Conservation (phyloP, 1,284 basidiomycete species). For the Ganoderma resinaceum region DNA sequence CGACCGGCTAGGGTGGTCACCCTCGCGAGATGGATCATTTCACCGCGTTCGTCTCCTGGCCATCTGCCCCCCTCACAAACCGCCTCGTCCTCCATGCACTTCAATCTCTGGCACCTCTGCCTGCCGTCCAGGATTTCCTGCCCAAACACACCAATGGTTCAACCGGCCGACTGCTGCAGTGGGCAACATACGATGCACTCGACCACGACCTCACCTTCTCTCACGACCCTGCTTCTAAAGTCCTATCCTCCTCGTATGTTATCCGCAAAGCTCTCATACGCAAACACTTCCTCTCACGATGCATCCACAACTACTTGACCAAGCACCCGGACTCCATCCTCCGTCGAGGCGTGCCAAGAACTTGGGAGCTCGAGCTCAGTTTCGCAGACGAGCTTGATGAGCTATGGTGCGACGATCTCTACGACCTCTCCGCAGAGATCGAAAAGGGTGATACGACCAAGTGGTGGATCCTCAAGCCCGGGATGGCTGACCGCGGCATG, state of each 20-base stretch:
- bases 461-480: slow-evolving; percentile 97
- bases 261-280: slow-evolving; percentile 95
- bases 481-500: slow-evolving; percentile 96
- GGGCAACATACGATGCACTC: slow-evolving; percentile 85
- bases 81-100: slow-evolving; percentile 75
- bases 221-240: slow-evolving; percentile 33
- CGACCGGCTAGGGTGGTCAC: too few relatives aligned
- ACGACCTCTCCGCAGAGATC: slow-evolving; percentile 79
- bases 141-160: slow-evolving; percentile 26
- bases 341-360: slow-evolving; percentile 68
- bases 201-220: slow-evolving; percentile 75
- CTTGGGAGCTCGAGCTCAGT: slow-evolving; percentile 90
- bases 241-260: slow-evolving; percentile 86
- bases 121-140: slow-evolving; percentile 36
- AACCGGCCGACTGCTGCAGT: slow-evolving; percentile 61
- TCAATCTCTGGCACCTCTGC: slow-evolving; percentile 42
- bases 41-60: slow-evolving; percentile 74
- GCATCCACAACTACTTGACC: slow-evolving; percentile 75
- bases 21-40: slow-evolving; percentile 33
- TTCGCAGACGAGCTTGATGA: slow-evolving; percentile 97
- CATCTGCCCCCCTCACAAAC: slow-evolving; percentile 78
- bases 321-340: slow-evolving; percentile 74
- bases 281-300: slow-evolving; percentile 91
- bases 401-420: slow-evolving; percentile 92
- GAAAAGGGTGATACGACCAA: slow-evolving; percentile 50